Conservation (phyloP, 352 stramenopile species). For the Discostella stelligera region DNA sequence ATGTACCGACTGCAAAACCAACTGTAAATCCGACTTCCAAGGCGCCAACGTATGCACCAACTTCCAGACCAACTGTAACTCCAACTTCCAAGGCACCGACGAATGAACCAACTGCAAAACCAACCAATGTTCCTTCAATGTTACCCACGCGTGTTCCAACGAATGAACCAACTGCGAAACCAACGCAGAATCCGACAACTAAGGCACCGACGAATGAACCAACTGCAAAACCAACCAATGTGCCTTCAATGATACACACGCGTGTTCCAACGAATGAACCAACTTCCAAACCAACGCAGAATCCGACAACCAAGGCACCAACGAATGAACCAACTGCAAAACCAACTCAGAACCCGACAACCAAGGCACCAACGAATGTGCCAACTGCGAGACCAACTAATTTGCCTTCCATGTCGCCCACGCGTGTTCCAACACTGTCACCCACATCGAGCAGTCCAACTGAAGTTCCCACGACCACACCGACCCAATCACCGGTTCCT, state of each 20-base stretch:
- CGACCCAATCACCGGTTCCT: slow-evolving; percentile 1
- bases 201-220: neutral
- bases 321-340: slow-evolving; percentile 10
- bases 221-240: slow-evolving; percentile 13
- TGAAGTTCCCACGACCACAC: neutral
- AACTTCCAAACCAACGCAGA: neutral
- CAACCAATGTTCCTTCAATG: slow-evolving; percentile 11
- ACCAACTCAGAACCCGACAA: slow-evolving; percentile 6
- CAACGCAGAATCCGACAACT: slow-evolving; percentile 2
- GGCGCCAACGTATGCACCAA: neutral
- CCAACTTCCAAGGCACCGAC: neutral
- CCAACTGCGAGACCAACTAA: neutral
- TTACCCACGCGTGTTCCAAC: neutral
- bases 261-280: neutral
- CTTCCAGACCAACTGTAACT: slow-evolving; percentile 3
- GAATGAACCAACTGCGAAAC: neutral
- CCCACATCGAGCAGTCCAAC: neutral
- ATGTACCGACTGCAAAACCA: neutral
- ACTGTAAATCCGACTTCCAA: neutral
- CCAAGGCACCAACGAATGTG: neutral
- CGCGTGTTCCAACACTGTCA: neutral
- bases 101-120: neutral
- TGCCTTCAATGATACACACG: too few relatives aligned
- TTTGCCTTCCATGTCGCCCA: neutral
- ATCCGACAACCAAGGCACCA: neutral